Percentiles rank a stretch among this genome's conserved stretches.
Evolutionary conservation across 2,329 filamentous ascomycete genomes (phyloP).

Genomic region (Diaporthe citri): DNA sequence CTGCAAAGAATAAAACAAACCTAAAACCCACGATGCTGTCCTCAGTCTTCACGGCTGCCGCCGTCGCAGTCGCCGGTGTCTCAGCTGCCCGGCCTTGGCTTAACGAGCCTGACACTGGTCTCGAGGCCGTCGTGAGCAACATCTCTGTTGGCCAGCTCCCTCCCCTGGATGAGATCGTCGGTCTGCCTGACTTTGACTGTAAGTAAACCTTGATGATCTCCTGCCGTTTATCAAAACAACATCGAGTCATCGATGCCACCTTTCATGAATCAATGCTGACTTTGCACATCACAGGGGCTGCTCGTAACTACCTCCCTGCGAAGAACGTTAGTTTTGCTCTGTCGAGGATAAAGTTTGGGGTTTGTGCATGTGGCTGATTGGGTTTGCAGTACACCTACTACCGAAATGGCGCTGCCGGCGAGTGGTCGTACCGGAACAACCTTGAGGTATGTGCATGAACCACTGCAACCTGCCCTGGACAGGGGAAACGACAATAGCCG

Average conservation of each 20-base stretch:
- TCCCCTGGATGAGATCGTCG: slow-evolving; percentile 58
- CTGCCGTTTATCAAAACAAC: not conserved
- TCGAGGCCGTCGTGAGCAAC: slow-evolving; percentile 53
- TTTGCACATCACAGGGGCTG: slow-evolving; percentile 48
- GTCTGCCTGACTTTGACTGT: slow-evolving; percentile 67
- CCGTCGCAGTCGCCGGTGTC: slow-evolving; percentile 15
- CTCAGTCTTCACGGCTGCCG: slow-evolving; percentile 10
- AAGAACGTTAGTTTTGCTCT: slow-evolving; percentile 46
- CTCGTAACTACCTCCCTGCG: slow-evolving; percentile 60
- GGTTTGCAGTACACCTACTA: slow-evolving; percentile 64
- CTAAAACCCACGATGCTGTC: slow-evolving; percentile 14
- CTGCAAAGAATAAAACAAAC: not conserved
- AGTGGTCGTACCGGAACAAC: slow-evolving; percentile 70
- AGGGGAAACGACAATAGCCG: not conserved
- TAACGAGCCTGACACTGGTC: slow-evolving; percentile 58
- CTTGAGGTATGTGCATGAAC: slow-evolving; percentile 53
- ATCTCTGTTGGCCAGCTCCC: slow-evolving; percentile 54
- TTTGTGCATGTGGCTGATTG: slow-evolving; percentile 16
- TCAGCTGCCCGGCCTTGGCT: slow-evolving; percentile 17
- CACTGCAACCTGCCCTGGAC: not conserved
- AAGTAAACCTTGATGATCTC: not conserved
- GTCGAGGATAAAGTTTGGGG: not conserved
- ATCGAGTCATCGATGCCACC: not conserved
- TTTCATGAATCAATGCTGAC: not conserved
- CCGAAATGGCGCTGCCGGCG: slow-evolving; percentile 66